phyloP scores from a whole-genome alignment of 2,329 filamentous ascomycete species.

The Hypoxylon sp. region DNA sequence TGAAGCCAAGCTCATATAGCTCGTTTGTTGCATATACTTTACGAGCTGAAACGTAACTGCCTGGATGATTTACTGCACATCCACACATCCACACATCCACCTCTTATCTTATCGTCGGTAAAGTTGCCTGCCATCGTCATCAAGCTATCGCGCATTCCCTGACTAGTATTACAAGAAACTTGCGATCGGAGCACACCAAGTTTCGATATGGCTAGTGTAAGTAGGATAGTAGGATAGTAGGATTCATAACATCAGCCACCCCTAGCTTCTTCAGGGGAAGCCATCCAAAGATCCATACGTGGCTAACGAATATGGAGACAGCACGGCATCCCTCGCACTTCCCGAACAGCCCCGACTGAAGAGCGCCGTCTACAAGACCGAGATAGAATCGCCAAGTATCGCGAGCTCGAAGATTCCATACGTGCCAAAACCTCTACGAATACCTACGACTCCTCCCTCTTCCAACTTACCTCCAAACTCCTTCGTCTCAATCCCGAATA shows the following conservation, averaged over 20 bases:
- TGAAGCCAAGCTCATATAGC: not conserved
- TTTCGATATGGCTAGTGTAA: slow-evolving; percentile 50
- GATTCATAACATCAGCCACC: not conserved
- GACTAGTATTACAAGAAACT: not conserved
- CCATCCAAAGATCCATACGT: slow-evolving; percentile 10
- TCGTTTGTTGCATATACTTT: not conserved
- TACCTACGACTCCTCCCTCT: slow-evolving; percentile 65
- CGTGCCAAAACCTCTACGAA: slow-evolving; percentile 67
- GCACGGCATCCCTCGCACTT: slow-evolving; percentile 85
- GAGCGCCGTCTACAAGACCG: slow-evolving; percentile 78
- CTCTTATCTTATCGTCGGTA: slow-evolving; percentile 11
- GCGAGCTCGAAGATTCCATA: slow-evolving; percentile 75
- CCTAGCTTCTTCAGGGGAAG: not conserved
- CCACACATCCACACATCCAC: not conserved
- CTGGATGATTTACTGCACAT: not conserved
- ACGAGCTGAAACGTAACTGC: not conserved
- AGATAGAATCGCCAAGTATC: slow-evolving; percentile 81
- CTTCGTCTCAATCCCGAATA: slow-evolving; percentile 85
- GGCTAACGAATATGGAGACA: slow-evolving; percentile 54
- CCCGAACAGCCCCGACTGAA: slow-evolving; percentile 69
- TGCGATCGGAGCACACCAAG: not conserved
- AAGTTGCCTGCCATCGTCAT: not conserved
- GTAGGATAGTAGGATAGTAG: slow-evolving; percentile 17
- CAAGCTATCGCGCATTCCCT: not conserved
- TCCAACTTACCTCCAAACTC: slow-evolving; percentile 77